Conservation (phyloP, 371 early-diverging fungal species). For the Mortierella sp. region DNA sequence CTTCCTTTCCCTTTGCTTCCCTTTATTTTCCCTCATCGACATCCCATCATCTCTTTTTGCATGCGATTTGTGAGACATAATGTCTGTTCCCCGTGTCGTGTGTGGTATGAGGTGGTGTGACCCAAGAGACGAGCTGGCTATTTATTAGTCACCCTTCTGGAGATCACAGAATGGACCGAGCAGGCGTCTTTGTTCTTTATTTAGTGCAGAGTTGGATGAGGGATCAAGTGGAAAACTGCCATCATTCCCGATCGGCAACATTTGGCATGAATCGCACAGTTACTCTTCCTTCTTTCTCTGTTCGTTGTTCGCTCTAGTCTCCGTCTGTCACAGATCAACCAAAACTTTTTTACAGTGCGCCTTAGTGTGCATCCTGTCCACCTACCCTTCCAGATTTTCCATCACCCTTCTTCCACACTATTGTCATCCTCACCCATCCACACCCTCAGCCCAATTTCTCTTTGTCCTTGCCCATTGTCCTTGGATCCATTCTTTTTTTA, state of each 20-base stretch:
- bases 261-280: conserved; percentile 4
- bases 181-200: neutral
- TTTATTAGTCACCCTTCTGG: neutral
- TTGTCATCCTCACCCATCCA: neutral
- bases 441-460: neutral
- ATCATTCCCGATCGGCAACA: conserved; percentile 2
- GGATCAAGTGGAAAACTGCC: neutral
- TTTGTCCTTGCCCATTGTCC: neutral
- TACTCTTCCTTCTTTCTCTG: neutral
- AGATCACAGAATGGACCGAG: neutral
- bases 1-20: neutral
- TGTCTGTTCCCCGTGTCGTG: neutral
- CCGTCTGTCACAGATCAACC: conserved; percentile 6
- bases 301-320: neutral
- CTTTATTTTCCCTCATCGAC: neutral
- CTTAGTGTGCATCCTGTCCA: too few relatives aligned
- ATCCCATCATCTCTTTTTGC: neutral
- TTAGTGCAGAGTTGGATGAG: conserved; percentile 5
- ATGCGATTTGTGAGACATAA: neutral
- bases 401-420: conserved; percentile 50
- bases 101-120: neutral
- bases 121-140: neutral
- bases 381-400: neutral
- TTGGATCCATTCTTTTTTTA: too few relatives aligned
- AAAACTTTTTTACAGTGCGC: too few relatives aligned